Base-by-base conservation (phyloP, 1,139 yeast species). In the Geotrichum bryndzae region DNA sequence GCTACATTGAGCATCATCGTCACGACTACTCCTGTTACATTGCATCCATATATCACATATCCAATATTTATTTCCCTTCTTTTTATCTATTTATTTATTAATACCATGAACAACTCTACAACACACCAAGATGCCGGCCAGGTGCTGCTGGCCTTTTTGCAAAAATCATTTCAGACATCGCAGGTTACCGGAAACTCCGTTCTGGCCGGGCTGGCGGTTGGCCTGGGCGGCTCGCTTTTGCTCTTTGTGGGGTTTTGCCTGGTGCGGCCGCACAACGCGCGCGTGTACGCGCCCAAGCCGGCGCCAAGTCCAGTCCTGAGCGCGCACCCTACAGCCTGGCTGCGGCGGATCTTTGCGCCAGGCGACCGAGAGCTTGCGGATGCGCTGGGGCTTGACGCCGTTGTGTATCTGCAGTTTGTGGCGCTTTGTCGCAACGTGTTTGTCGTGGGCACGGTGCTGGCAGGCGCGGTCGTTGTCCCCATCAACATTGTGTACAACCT, bases 371-470 rank as follows among this genome's bases (percentile, higher is more conserved):
- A 71, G 38, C 61, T 75, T 51, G 64, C 72, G 2, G 71, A 69
- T 5, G 61, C 66, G n/a, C 60, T 73, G 10, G 80, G 80, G 2
- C 67, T 77, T 18, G 80, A 77, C 60, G 77, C 79, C 11, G 74
- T 72, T 2, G 66, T 76, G 1, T 75, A 70, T 61, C 64, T 77
- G 35, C 68, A 74, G 35, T 74, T 75, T 59, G 66, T 70, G 46
- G 66, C 66, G 22, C 73, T 77, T 77, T 66, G 72, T 58, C 68
- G 78, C 22, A 69, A 72, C 63, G 64, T 74, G 27, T 75, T 76
- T 60, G 57, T 69, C 11, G 61, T 72, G 10, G 64, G 75, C 23
- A 67, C 79, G 1, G 54, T 76, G n/a, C 38, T 77, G 4, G 74
- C 74, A 2, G 71, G 77, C 59, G 67, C 70, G 4, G 69, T 74